Percentiles rank a stretch among this genome's conserved stretches.
phyloP scores from a whole-genome alignment of 495 filamentous ascomycete genomes.

The Daldinia loculata region DNA sequence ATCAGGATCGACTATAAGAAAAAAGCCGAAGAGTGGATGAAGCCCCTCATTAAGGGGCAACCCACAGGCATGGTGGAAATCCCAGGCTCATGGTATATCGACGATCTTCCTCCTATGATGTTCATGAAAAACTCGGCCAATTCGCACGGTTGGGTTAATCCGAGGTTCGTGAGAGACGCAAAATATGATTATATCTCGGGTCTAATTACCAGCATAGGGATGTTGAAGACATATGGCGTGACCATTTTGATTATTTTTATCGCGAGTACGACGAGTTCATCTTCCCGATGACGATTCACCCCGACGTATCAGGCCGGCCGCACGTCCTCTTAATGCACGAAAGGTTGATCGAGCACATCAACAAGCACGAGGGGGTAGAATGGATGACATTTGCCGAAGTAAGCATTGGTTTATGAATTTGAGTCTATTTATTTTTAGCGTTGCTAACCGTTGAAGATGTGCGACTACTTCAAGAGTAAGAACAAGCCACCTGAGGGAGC shows the following conservation, averaged over 20 bases:
- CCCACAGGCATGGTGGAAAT: constrained; percentile 64
- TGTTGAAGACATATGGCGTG: constrained; percentile 66
- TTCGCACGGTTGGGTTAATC: constrained; percentile 66
- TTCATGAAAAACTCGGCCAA: constrained; percentile 64
- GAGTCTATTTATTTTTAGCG: neutral
- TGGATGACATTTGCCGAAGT: constrained; percentile 75
- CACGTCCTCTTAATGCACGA: constrained; percentile 68
- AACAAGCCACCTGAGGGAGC: constrained; percentile 72
- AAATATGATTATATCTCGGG: neutral
- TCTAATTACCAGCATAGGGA: constrained; percentile 39
- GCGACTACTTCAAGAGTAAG: constrained; percentile 67
- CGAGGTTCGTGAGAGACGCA: constrained; percentile 35
- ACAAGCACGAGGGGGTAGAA: constrained; percentile 76
- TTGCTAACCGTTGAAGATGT: constrained; percentile 53
- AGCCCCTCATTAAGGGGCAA: constrained; percentile 56
- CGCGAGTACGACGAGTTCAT: constrained; percentile 69
- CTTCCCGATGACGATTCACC: constrained; percentile 69
- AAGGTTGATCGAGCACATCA: constrained; percentile 72
- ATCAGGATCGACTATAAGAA: constrained; percentile 59
- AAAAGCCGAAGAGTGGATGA: constrained; percentile 65
- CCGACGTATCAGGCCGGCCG: constrained; percentile 66
- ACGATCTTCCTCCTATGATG: constrained; percentile 66
- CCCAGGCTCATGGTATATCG: constrained; percentile 65
- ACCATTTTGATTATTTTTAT: constrained; percentile 69
- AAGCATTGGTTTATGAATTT: neutral